These are phyloP conservation scores for Tylopilus cervinicoccineus DNA, from an alignment of 768 basidiomycete genomes.

Conservation along the genomic window DNA sequence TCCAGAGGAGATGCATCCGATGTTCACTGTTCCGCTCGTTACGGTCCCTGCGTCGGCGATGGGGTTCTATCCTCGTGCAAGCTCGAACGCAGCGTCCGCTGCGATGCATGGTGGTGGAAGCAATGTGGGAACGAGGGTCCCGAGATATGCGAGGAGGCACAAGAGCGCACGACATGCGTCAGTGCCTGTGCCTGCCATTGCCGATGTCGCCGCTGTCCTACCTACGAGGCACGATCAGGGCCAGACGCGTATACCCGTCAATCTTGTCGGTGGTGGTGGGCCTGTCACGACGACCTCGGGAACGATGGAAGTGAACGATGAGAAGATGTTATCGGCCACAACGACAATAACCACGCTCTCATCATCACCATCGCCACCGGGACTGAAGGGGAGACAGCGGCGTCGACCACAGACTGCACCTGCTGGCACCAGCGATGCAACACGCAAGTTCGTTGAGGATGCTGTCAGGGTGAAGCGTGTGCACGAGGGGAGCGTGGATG, in stretches of 20 bases:
- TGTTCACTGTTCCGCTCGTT: conserved; percentile 29
- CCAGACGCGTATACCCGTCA: neutral
- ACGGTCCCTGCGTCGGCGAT: conserved; percentile 15
- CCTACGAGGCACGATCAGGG: neutral
- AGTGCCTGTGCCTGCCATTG: neutral
- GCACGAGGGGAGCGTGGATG: conserved; percentile 1
- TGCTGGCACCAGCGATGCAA: conserved; percentile 6
- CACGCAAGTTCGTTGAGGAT: conserved; percentile 15
- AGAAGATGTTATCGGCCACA: neutral
- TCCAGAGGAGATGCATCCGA: conserved; percentile 18
- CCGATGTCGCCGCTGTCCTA: neutral
- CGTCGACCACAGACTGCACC: conserved; percentile 28
- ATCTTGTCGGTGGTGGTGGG: neutral
- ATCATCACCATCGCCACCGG: neutral
- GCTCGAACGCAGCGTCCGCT: neutral
- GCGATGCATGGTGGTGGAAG: neutral
- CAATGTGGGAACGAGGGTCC: neutral
- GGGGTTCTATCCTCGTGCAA: neutral
- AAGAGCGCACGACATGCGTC: neutral
- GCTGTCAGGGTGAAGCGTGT: neutral
- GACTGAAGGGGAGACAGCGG: conserved; percentile 7
- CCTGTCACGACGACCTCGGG: neutral
- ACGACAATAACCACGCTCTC: neutral
- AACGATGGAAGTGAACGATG: neutral
- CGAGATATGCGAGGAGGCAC: neutral